Evolutionary conservation across 306 rosid genomes (phyloP).

Genomic region (Citrullus amarus): DNA sequence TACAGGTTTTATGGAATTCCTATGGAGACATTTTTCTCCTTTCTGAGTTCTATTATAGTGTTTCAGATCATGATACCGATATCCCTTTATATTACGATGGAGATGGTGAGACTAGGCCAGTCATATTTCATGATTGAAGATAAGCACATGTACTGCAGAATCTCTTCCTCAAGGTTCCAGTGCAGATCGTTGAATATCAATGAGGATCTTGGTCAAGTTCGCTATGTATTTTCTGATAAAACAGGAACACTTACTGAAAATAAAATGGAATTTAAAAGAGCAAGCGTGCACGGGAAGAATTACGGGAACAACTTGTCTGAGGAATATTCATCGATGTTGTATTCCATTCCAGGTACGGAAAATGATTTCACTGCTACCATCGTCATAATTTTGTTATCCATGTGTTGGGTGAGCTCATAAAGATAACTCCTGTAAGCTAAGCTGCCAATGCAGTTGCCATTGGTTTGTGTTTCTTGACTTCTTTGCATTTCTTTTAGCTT

Average conservation of each 20-base stretch:
- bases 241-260: conserved; percentile 97
- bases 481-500: background rate
- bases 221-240: conserved; percentile 88
- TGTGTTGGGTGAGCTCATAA: background rate
- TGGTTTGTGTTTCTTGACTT: background rate
- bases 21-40: conserved; percentile 82
- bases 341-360: conserved; percentile 34
- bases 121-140: conserved; percentile 97
- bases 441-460: background rate
- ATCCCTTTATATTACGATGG: conserved; percentile 95
- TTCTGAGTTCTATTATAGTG: conserved; percentile 87
- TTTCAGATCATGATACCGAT: conserved; percentile 99
- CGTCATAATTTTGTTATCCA: background rate
- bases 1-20: conserved; percentile 77
- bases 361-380: background rate
- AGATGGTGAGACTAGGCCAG: conserved; percentile 94
- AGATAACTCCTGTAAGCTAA: background rate
- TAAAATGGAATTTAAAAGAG: conserved; percentile 90
- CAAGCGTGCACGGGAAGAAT: conserved; percentile 61
- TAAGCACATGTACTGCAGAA: conserved; percentile 47
- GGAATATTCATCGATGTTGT: conserved; percentile 16
- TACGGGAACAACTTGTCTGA: conserved; percentile 38
- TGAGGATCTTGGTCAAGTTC: conserved; percentile 95
- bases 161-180: conserved; percentile 80
- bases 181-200: conserved; percentile 96